phyloP scores from a whole-genome alignment of 2,329 filamentous ascomycete species.

The Tolypocladium endophyticum region DNA sequence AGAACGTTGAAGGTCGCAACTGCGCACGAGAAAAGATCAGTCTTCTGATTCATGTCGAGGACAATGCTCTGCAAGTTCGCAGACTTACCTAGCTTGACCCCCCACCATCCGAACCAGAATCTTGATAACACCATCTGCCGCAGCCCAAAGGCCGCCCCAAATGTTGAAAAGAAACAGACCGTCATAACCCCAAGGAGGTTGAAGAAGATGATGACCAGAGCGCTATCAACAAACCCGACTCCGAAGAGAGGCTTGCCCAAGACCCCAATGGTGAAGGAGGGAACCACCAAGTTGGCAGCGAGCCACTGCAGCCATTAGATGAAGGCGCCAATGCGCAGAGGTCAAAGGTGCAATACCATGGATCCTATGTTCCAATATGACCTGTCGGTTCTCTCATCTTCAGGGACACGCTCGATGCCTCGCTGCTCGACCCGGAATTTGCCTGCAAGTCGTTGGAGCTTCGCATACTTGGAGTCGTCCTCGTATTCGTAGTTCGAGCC shows the following conservation, averaged over 20 bases:
- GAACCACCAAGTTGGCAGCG: neutral
- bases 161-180: neutral
- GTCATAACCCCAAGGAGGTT: neutral
- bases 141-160: neutral
- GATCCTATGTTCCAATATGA: neutral
- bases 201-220: neutral
- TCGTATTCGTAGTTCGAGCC: neutral
- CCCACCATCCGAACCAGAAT: neutral
- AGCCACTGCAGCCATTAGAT: neutral
- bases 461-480: neutral
- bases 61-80: neutral
- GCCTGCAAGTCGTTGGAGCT: neutral
- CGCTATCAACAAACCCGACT: neutral
- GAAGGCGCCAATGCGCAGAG: neutral
- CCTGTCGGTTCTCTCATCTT: neutral
- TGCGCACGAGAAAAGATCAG: neutral
- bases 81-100: neutral
- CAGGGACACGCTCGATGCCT: neutral
- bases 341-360: neutral
- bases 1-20: neutral
- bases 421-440: neutral
- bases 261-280: neutral
- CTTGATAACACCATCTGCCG: neutral
- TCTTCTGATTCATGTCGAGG: neutral
- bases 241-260: neutral